Evolutionary conservation across 78 protist genomes (phyloP).

Genomic region (Cavenderia fasciculata): DNA sequence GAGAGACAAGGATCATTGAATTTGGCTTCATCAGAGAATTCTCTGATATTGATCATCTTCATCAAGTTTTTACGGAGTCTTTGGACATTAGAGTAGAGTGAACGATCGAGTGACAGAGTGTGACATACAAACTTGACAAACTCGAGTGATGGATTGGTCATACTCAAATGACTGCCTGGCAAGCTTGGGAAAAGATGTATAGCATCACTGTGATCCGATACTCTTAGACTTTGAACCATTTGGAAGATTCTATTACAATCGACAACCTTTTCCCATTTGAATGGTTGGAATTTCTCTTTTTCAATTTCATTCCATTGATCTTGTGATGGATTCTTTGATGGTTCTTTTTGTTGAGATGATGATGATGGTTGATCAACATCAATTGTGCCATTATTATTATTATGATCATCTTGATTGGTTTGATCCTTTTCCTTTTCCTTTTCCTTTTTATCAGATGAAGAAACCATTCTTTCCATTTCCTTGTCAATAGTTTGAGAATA

Average conservation of each 20-base stretch:
- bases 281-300: background rate
- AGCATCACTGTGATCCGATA: background rate
- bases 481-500: too few species aligned
- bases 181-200: slow-evolving; percentile 37
- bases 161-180: slow-evolving; percentile 22
- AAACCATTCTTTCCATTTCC: slow-evolving; percentile 5
- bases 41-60: slow-evolving; percentile 64
- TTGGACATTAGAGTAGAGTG: slow-evolving; percentile 7
- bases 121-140: slow-evolving; percentile 77
- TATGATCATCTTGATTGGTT: background rate
- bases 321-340: background rate
- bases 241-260: slow-evolving; percentile 13
- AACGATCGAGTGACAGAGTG: slow-evolving; percentile 54
- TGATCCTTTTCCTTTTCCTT: background rate
- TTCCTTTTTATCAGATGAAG: slow-evolving; percentile 16
- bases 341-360: background rate
- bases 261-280: slow-evolving; percentile 7
- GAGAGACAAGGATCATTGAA: slow-evolving; percentile 79
- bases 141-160: slow-evolving; percentile 37
- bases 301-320: background rate
- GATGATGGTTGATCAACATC: background rate
- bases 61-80: slow-evolving; percentile 69
- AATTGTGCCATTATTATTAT: background rate
- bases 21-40: slow-evolving; percentile 79
- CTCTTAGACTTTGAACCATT: background rate